These are phyloP conservation scores for Aspergillus olivimuriae DNA, from an alignment of 495 filamentous ascomycete species.

Conservation along the genomic window DNA sequence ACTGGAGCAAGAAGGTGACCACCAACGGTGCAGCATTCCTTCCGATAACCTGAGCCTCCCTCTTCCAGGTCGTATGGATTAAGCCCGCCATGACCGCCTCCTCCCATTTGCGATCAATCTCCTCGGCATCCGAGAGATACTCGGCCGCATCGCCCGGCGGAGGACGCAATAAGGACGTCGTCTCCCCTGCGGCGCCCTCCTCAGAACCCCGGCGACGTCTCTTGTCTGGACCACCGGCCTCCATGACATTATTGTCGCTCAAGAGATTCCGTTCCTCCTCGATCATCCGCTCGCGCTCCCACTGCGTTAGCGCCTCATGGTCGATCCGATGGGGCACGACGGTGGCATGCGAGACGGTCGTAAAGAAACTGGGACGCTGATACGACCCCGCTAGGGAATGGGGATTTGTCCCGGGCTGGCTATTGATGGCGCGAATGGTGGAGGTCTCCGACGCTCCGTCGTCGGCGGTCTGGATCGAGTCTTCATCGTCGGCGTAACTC, in stretches of 20 bases:
- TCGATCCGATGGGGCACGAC: conserved; percentile 36
- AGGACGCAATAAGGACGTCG: conserved; percentile 42
- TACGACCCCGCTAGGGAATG: conserved; percentile 65
- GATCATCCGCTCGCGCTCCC: conserved; percentile 57
- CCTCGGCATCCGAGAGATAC: conserved; percentile 28
- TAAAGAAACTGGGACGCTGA: conserved; percentile 58
- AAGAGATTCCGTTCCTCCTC: conserved; percentile 69
- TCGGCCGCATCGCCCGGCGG: conserved; percentile 10
- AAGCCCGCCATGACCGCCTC: conserved; percentile 64
- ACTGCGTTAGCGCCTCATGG: conserved; percentile 48
- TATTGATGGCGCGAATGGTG: conserved; percentile 39
- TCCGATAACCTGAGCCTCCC: conserved; percentile 65
- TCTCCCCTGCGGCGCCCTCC: conserved; percentile 27
- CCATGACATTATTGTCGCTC: conserved; percentile 67
- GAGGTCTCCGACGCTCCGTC: conserved; percentile 43
- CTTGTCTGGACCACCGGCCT: conserved; percentile 6
- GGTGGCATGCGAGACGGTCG: conserved; percentile 50
- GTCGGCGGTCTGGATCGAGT: conserved; percentile 24
- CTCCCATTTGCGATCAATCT: conserved; percentile 64
- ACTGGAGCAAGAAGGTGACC: conserved; percentile 68
- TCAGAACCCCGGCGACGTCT: conserved; percentile 3
- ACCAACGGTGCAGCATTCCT: conserved; percentile 61
- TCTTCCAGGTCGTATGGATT: conserved; percentile 78
- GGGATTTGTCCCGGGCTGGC: conserved; percentile 25
- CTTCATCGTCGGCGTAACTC: conserved; percentile 47